These are phyloP conservation scores for Fusarium pilosicola DNA, from an alignment of 2,329 filamentous ascomycete species.

Conservation along the genomic window DNA sequence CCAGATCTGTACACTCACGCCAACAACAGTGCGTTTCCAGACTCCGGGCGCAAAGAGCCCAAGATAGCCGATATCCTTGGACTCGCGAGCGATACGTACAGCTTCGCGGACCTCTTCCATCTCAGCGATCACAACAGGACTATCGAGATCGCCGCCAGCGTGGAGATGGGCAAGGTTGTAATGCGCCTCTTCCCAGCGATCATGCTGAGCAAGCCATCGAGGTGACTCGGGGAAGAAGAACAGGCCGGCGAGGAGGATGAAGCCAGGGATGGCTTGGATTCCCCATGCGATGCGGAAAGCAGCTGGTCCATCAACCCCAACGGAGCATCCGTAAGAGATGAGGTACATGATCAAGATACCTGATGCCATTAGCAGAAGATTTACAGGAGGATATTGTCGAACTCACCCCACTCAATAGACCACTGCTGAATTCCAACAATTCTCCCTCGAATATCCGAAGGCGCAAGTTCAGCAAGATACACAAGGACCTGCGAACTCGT, in stretches of 20 bases:
- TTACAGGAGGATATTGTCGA: rapidly evolving
- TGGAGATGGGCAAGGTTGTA: slow-evolving; percentile 66
- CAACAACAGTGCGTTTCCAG: slow-evolving; percentile 62
- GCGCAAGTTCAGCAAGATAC: slow-evolving; percentile 74
- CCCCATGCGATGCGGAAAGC: slow-evolving; percentile 74
- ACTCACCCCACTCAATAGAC: slow-evolving; percentile 70
- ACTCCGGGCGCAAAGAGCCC: slow-evolving; percentile 59
- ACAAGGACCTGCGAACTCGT: slow-evolving; percentile 74
- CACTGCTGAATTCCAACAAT: slow-evolving; percentile 79
- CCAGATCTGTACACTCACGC: slow-evolving; percentile 63
- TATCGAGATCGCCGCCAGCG: slow-evolving; percentile 62
- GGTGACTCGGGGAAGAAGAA: slow-evolving; percentile 70
- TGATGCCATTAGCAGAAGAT: slow-evolving; percentile 39
- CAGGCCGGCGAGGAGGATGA: slow-evolving; percentile 66
- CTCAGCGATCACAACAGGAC: slow-evolving; percentile 67
- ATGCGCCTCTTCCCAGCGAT: slow-evolving; percentile 66
- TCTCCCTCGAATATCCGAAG: slow-evolving; percentile 65
- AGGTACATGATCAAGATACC: slow-evolving; percentile 78
- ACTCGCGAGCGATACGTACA: slow-evolving; percentile 50
- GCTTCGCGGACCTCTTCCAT: slow-evolving; percentile 62
- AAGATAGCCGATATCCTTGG: slow-evolving; percentile 51
- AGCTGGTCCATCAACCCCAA: slow-evolving; percentile 60
- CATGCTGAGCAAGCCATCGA: slow-evolving; percentile 70
- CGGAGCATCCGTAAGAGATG: slow-evolving; percentile 71
- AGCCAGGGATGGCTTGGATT: slow-evolving; percentile 69